Evolutionary conservation across 805 yeast genomes (phyloP).

Genomic region (Lachancea lanzarotensis): DNA sequence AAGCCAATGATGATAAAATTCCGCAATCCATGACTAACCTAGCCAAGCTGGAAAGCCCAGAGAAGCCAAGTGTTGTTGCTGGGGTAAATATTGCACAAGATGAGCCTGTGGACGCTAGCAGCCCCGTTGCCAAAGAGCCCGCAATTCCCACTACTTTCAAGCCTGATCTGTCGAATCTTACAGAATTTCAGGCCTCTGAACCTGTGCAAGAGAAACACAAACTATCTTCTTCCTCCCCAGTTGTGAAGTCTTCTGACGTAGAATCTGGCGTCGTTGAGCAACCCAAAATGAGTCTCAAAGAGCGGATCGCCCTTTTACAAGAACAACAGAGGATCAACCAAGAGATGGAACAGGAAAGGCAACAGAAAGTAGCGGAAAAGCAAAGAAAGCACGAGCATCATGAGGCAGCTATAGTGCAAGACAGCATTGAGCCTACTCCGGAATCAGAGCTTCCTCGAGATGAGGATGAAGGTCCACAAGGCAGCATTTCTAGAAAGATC

Average conservation of each 20-base stretch:
- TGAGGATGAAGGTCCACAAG: background rate
- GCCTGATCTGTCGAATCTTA: background rate
- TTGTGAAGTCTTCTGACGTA: conserved; percentile 12
- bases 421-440: background rate
- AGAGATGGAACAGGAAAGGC: conserved; percentile 57
- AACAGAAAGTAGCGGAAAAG: conserved; percentile 47
- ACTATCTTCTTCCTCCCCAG: background rate
- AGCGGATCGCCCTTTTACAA: conserved; percentile 78
- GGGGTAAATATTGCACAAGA: background rate
- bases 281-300: conserved; percentile 78
- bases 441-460: background rate
- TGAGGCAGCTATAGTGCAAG: conserved; percentile 5
- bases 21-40: background rate
- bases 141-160: background rate
- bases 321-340: conserved; percentile 76
- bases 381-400: conserved; percentile 21
- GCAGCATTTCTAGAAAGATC: background rate
- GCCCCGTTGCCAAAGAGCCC: background rate
- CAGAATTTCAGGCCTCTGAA: background rate
- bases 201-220: background rate
- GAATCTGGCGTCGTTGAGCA: conserved; percentile 11
- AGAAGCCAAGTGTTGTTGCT: background rate
- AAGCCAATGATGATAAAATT: background rate
- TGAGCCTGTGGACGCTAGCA: background rate
- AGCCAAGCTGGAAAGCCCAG: background rate